Conservation (phyloP, 1,284 basidiomycete genomes). For the Paramarasmius palmivorus region DNA sequence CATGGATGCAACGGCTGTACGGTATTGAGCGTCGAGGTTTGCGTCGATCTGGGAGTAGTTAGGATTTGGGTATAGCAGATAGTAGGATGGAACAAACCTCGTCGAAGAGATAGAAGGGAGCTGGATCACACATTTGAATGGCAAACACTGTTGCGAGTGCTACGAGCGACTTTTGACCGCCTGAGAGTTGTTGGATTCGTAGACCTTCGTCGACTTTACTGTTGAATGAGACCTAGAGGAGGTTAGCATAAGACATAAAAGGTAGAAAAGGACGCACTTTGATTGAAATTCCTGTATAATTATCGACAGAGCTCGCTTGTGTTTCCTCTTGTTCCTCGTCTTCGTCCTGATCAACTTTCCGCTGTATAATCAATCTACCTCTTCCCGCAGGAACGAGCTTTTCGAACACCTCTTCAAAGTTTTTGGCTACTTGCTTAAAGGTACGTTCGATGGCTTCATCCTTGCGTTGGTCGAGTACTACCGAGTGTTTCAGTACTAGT, state of each 20-base stretch:
- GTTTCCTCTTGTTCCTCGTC: conserved; percentile 69
- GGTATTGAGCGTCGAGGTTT: conserved; percentile 96
- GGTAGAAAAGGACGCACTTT: conserved; percentile 49
- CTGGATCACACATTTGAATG: conserved; percentile 99
- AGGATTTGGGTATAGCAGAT: not conserved
- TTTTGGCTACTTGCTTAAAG: conserved; percentile 96
- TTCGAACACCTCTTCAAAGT: conserved; percentile 98
- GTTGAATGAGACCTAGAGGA: conserved; percentile 89
- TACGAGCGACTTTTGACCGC: conserved; percentile 97
- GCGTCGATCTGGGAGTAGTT: conserved; percentile 77
- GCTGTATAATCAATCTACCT: conserved; percentile 90
- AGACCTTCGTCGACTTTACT: conserved; percentile 96
- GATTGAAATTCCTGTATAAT: conserved; percentile 96
- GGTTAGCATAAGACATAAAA: not conserved
- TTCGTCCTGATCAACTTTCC: conserved; percentile 80
- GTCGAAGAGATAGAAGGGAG: conserved; percentile 99
- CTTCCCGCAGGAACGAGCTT: conserved; percentile 94
- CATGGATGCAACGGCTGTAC: conserved; percentile 98
- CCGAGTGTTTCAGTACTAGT: no score
- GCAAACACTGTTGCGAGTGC: conserved; percentile 97
- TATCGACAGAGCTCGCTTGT: conserved; percentile 81
- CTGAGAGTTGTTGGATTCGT: conserved; percentile 95
- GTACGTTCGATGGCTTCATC: conserved; percentile 98
- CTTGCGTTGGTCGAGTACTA: conserved; percentile 91
- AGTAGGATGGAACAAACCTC: conserved; percentile 54